Percentiles rank a stretch among this genome's conserved stretches.
These are phyloP conservation scores for Lachancea fermentati DNA, from an alignment of 805 yeast genomes.

Conservation along the genomic window DNA sequence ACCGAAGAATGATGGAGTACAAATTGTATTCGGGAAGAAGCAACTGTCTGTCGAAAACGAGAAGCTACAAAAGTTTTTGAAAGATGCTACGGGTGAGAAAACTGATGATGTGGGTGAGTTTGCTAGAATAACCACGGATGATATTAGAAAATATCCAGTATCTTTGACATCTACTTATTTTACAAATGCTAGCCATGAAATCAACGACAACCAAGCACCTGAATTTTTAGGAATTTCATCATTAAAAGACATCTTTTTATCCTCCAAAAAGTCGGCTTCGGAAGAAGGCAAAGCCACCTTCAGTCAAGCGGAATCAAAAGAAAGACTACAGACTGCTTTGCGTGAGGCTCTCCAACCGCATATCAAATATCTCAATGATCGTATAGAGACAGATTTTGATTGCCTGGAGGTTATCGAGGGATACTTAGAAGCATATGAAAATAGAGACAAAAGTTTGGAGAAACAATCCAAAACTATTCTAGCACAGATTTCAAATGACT, in stretches of 20 bases:
- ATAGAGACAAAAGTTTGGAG: constrained; percentile 14
- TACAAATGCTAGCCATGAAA: background rate
- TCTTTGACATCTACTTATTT: constrained; percentile 18
- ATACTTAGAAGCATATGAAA: constrained; percentile 11
- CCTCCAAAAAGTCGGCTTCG: background rate
- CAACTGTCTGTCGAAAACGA: constrained; percentile 12
- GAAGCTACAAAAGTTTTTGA: constrained; percentile 16
- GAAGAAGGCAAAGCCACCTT: constrained; percentile 6
- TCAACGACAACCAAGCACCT: background rate
- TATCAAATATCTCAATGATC: constrained; percentile 7
- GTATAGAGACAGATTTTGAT: constrained; percentile 24
- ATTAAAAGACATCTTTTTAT: background rate
- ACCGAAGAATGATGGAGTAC: constrained; percentile 10
- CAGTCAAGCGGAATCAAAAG: constrained; percentile 17
- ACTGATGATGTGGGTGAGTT: constrained; percentile 11
- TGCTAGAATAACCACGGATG: constrained; percentile 20
- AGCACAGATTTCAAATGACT: constrained; percentile 13
- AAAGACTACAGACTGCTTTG: constrained; percentile 20
- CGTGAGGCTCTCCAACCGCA: constrained; percentile 21
- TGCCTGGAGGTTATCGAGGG: constrained; percentile 15
- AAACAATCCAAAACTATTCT: constrained; percentile 14
- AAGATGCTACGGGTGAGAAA: constrained; percentile 7
- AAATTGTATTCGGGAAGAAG: constrained; percentile 19
- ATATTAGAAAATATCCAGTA: constrained; percentile 23
- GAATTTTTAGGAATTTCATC: background rate